A percentile compares a stretch with the other conserved stretches of the same genome.
These are phyloP conservation scores for Mycena olivaceomarginata DNA, from an alignment of 768 basidiomycete species.

Conservation along the genomic window DNA sequence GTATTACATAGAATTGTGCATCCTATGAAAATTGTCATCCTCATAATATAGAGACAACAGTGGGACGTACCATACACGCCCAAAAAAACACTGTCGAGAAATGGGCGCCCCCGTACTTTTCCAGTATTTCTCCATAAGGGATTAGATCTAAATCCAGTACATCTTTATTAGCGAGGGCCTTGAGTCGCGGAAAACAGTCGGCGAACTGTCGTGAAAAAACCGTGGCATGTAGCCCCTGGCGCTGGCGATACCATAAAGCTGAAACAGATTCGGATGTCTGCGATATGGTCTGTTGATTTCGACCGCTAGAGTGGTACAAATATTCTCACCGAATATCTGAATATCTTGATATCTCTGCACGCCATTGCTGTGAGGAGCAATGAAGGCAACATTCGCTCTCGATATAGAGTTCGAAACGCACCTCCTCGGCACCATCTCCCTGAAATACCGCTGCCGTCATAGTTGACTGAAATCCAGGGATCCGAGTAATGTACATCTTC, in stretches of 20 bases:
- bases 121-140: neutral
- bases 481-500: neutral
- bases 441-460: conserved; percentile 19
- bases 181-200: neutral
- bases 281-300: neutral
- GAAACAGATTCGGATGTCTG: conserved; percentile 22
- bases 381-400: too few relatives aligned
- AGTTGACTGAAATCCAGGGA: neutral
- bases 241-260: conserved; percentile 7
- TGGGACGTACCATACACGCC: neutral
- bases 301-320: too few relatives aligned
- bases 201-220: conserved; percentile 21
- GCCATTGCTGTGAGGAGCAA: conserved; percentile 5
- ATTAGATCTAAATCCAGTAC: neutral
- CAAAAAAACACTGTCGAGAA: neutral
- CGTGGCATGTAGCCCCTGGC: neutral
- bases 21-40: neutral
- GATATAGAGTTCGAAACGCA: neutral
- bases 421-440: conserved; percentile 11
- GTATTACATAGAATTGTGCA: neutral
- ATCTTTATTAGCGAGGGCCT: neutral
- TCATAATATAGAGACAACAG: too few relatives aligned
- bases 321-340: neutral
- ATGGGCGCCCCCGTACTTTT: neutral
- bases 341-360: conserved; percentile 10